Conservation (phyloP, 2,329 filamentous ascomycete species). For the Nannizzia gypsea region DNA sequence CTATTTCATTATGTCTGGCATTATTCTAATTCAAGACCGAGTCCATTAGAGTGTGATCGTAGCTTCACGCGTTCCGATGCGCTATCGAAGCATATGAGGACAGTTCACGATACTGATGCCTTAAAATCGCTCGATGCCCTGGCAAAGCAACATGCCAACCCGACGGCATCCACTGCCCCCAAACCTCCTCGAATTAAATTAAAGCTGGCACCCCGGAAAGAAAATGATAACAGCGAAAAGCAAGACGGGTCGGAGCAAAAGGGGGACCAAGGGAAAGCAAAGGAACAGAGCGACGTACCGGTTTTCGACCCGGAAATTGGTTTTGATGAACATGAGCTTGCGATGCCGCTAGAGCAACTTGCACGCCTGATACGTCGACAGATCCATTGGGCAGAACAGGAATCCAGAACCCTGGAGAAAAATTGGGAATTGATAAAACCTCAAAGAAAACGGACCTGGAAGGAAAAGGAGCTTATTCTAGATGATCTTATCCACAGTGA, state of each 20-base stretch:
- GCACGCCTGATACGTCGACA: constrained; percentile 37
- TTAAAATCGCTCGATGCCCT: constrained; percentile 53
- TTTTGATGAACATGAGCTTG: constrained; percentile 35
- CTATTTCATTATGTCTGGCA: not conserved
- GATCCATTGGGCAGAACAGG: constrained; percentile 38
- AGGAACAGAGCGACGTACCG: constrained; percentile 27
- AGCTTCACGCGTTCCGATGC: constrained; percentile 94
- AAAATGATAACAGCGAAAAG: constrained; percentile 18
- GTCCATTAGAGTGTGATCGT: constrained; percentile 71
- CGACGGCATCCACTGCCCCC: constrained; percentile 18
- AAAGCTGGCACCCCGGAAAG: constrained; percentile 28
- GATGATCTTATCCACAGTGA: constrained; percentile 35
- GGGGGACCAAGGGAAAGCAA: constrained; percentile 21
- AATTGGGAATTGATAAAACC: constrained; percentile 31
- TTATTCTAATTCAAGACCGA: not conserved
- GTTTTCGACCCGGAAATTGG: constrained; percentile 30
- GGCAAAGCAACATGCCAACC: constrained; percentile 28
- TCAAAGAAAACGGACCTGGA: constrained; percentile 30
- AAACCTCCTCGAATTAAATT: constrained; percentile 34
- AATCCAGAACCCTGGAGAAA: constrained; percentile 27
- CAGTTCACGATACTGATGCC: constrained; percentile 93
- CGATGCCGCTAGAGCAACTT: constrained; percentile 31
- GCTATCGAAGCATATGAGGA: constrained; percentile 95
- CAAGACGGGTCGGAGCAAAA: constrained; percentile 19
- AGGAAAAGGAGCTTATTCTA: constrained; percentile 34